Evolutionary conservation across 495 filamentous ascomycete species (phyloP).

Genomic region (Podospora appendiculata): DNA sequence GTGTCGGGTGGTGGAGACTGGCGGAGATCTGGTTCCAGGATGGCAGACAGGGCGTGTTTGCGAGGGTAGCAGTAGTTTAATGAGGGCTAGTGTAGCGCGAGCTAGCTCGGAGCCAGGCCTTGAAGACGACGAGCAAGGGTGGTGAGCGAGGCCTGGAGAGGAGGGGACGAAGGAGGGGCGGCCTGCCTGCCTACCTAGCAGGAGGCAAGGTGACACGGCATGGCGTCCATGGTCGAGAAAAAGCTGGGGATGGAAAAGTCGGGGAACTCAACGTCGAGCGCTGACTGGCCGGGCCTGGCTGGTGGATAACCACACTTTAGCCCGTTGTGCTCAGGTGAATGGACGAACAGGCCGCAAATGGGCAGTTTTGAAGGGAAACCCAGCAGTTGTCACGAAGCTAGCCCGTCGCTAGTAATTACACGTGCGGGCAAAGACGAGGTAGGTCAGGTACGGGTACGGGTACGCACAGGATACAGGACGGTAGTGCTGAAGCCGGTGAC

Average conservation of each 20-base stretch:
- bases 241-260: background rate
- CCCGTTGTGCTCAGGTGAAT: no score
- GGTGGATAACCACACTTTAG: no score
- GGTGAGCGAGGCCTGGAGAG: no score
- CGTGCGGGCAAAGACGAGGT: no score
- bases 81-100: background rate
- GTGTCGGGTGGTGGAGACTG: background rate
- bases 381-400: no score
- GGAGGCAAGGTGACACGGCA: background rate
- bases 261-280: background rate
- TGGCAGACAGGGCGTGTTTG: background rate
- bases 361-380: no score
- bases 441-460: no score
- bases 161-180: no score
- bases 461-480: no score
- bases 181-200: background rate
- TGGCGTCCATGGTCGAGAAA: background rate
- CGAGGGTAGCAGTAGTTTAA: background rate
- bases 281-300: background rate
- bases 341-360: no score
- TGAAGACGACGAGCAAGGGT: background rate
- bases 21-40: background rate
- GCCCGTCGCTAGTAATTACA: no score
- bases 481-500: no score
- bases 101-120: background rate